Base-by-base conservation (phyloP, 2,329 filamentous ascomycete genomes). In the Pestalotiopsis sp. region DNA sequence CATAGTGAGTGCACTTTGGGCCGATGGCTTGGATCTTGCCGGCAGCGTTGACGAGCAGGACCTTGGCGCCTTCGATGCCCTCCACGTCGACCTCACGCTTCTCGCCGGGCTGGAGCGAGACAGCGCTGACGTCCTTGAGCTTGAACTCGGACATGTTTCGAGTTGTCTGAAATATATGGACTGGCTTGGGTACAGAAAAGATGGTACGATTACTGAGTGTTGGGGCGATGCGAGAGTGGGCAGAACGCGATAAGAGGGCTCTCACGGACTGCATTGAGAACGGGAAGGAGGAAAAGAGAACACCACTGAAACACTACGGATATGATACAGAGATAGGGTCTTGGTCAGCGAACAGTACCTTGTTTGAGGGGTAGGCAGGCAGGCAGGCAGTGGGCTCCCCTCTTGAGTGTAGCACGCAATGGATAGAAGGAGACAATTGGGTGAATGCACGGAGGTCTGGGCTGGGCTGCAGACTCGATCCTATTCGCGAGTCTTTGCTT, bases 71-170 rank as follows among this genome's bases (percentile, higher is more conserved):
- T 68, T 95, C 91, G 58, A 99, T 86, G 23, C 95, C 96, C 75
- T 98, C 95, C 4, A 99, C 92, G 75, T 97, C 94, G 14, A 89
- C 92, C 80, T 98, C 95, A 71, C 92, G 87, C 85, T 97, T 98
- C 74, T 96, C 91, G 23, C 93, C 91, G 38, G 91, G 90, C 78
- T 92, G 88, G 71, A 98, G 84, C 72, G 91, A 87, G 68, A 97
- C 85, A 74, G 91, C 92, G 61, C 87, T 86, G 70, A 97, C 82
- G 77, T 88, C 92, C 80, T 96, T 97, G 77, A 98, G 88, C 77
- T 89, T 91, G 79, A 87, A 91, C 75, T 90, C 86, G 62, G 85
- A 82, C 87, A 89, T 89, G 73, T 78, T 77, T 76, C 70, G 74
- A 5, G 63, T 68, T 41, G 31, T 36, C 31, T 63, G 75, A 5